Base-by-base conservation (phyloP, 768 basidiomycete genomes). In the Tulasnella calospora region DNA sequence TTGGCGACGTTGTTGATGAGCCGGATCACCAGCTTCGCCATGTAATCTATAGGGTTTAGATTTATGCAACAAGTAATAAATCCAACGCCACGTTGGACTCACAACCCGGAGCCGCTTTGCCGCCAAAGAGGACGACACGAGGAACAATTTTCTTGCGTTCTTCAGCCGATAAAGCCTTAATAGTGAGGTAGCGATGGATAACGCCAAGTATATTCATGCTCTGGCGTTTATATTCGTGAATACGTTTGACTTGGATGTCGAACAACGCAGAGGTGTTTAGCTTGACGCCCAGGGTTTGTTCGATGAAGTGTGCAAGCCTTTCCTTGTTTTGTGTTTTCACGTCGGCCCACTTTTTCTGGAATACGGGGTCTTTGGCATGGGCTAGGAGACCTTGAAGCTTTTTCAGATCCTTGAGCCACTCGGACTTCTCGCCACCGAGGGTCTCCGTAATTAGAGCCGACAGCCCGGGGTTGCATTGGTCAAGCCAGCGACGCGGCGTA, bases 191-290 rank as follows among this genome's bases (percentile, higher is more conserved):
- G 72, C 94, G 89, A 83, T 95, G 92, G 80, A 96, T 89, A 79
- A 96, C 92, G 73, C 92, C 93, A 73, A 99, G 88, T 81, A 98
- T 95, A 85, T 98, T 99, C 83, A 99, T 86, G 2, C 92, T 94
- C 88, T 99, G 97, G 77, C 98, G 92, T 90, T 95, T 95, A 82
- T 94, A 97, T 85, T 98, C 95, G 80, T 98, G 96, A 80, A 97
- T 85, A 81, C 97, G 90, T 92, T 95, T 88, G 82, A 81, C 82
- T 85, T 95, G 95, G 30, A 96, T 91, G 84, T 96, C 95, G 80
- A 94, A 95, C 88, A 96, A 87, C 19, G 94, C 94, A 61, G 88
- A 86, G 51, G 92, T 91, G 82, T 93, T 90, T 74, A 96, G 86
- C 41, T 83, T 88, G 75, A 94, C 82, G 21, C 94, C 93, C 27